These are phyloP conservation scores for Thielaviopsis musarum DNA, from an alignment of 2,329 filamentous ascomycete genomes.

Conservation along the genomic window DNA sequence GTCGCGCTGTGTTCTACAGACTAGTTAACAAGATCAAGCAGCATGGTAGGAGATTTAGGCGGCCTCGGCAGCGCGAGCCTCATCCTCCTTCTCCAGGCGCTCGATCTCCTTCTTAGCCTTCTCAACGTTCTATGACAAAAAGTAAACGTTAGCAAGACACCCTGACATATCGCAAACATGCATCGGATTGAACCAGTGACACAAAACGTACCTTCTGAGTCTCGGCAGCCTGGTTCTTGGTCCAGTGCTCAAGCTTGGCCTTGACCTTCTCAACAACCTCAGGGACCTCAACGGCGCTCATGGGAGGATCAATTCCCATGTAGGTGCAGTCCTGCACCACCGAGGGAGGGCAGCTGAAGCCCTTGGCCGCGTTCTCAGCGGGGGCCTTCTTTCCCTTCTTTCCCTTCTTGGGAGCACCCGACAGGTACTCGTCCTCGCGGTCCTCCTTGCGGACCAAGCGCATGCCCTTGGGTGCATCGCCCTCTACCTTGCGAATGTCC, in stretches of 20 bases:
- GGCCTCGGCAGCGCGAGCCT: slow-evolving; percentile 14
- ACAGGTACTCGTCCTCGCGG: slow-evolving; percentile 72
- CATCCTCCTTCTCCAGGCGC: slow-evolving; percentile 50
- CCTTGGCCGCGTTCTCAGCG: slow-evolving; percentile 24
- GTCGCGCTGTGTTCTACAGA: not conserved
- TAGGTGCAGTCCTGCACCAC: slow-evolving; percentile 81
- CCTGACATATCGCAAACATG: too few species aligned
- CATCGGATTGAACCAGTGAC: not conserved
- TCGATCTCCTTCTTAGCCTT: slow-evolving; percentile 95
- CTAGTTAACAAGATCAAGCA: not conserved
- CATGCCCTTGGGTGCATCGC: slow-evolving; percentile 68
- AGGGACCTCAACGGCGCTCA: slow-evolving; percentile 69
- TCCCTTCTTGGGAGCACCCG: slow-evolving; percentile 70
- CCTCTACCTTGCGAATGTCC: slow-evolving; percentile 69
- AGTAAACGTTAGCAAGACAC: slow-evolving; percentile 17
- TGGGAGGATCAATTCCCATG: slow-evolving; percentile 74
- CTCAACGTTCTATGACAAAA: slow-evolving; percentile 59
- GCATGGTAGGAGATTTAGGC: not conserved
- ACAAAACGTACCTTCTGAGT: slow-evolving; percentile 62
- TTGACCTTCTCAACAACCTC: slow-evolving; percentile 73
- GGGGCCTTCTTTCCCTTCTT: slow-evolving; percentile 59
- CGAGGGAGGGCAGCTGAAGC: slow-evolving; percentile 73
- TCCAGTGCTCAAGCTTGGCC: slow-evolving; percentile 82
- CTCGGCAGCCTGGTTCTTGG: slow-evolving; percentile 73
- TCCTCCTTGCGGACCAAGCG: slow-evolving; percentile 74